Evolutionary conservation across 169 alveolate genomes (phyloP).

Genomic region (Cryptosporidium ryanae): DNA sequence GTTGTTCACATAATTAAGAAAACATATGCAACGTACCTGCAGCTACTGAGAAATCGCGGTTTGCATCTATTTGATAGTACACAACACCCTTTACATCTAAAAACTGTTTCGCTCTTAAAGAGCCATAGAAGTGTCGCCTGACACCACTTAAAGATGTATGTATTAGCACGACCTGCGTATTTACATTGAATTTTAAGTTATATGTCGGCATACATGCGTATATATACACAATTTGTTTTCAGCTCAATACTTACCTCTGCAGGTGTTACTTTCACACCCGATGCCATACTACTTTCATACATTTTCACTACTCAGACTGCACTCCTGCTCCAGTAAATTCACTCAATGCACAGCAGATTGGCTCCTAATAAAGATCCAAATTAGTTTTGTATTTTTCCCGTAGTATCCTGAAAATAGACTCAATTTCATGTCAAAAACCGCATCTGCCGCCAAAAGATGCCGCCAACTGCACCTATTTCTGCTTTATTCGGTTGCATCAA

Average conservation of each 20-base stretch:
- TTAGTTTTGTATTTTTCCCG: neutral
- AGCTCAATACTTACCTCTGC: constrained; percentile 55
- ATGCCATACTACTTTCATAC: constrained; percentile 54
- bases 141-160: constrained; percentile 87
- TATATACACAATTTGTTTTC: neutral
- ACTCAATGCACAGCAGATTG: too few species aligned
- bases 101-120: constrained; percentile 85
- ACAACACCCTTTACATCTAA: constrained; percentile 89
- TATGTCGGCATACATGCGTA: neutral
- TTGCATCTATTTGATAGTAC: constrained; percentile 87
- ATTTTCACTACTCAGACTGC: neutral
- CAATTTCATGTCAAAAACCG: constrained; percentile 14
- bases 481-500: neutral
- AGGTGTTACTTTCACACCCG: constrained; percentile 64
- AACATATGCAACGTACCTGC: constrained; percentile 77
- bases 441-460: constrained; percentile 21
- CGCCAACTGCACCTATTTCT: constrained; percentile 8
- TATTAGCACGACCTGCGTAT: constrained; percentile 80
- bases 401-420: constrained; percentile 40
- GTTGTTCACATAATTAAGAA: neutral
- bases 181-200: neutral
- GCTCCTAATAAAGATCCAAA: neutral
- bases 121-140: constrained; percentile 83
- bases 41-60: constrained; percentile 86
- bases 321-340: too few species aligned